Conservation (phyloP, 2,329 filamentous ascomycete species). For the Botrytis galanthina region DNA sequence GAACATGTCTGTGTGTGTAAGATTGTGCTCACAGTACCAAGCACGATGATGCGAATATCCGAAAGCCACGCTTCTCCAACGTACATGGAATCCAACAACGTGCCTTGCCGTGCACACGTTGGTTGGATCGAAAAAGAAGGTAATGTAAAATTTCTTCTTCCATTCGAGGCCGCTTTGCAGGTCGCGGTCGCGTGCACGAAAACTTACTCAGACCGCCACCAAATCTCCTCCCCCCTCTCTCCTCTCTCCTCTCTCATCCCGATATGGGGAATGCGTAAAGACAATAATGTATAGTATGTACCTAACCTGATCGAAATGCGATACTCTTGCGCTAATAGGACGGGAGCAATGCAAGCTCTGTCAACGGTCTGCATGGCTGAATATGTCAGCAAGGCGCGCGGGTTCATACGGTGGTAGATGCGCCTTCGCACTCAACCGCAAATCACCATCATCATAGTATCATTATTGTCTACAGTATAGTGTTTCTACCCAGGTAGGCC, state of each 20-base stretch:
- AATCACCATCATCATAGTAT: background rate
- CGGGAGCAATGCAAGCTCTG: background rate
- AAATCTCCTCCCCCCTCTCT: background rate
- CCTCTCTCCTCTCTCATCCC: background rate
- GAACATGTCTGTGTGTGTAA: background rate
- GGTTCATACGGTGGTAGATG: background rate
- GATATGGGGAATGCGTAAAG: background rate
- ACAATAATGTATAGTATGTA: background rate
- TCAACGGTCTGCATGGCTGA: slow-evolving; percentile 3
- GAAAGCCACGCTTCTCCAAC: slow-evolving; percentile 5
- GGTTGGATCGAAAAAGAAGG: background rate
- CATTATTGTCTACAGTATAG: background rate
- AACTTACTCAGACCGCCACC: slow-evolving; percentile 17
- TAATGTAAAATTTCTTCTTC: background rate
- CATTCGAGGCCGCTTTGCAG: background rate
- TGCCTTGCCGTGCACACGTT: background rate
- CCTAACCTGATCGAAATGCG: background rate
- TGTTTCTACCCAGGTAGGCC: background rate
- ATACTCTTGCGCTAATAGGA: background rate
- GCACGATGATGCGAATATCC: slow-evolving; percentile 7
- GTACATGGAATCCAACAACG: slow-evolving; percentile 7
- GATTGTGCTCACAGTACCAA: background rate
- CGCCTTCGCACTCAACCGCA: background rate
- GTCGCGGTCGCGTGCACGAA: slow-evolving; percentile 13
- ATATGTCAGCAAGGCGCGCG: slow-evolving; percentile 3